Evolutionary conservation across 768 basidiomycete species (phyloP), one percentile per base, ranked within the genome.

Genomic region (Tylopilus rubrobrunneus): DNA sequence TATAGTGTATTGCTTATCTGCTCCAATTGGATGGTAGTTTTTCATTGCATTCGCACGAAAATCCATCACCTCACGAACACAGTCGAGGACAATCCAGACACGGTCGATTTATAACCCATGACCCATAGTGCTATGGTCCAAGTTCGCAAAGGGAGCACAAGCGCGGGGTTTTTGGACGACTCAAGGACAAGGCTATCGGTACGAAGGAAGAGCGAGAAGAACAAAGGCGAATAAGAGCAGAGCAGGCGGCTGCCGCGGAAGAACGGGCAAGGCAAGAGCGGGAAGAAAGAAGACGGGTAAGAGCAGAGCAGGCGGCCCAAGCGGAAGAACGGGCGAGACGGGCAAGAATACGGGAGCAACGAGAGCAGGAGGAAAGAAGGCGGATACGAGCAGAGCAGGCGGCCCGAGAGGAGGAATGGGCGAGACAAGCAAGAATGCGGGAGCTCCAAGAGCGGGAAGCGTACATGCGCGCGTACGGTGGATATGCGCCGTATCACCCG

Each of bases 1-100:
- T 46, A 84, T 95, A 56, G 80, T 96, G 27, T 93, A 88, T 64
- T 86, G 87, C 65, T 78, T 98, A 17, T 93, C 93, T 3, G 86
- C 89, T 1, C 87, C 14, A 95, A 96, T 67, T 97, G 93, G 92
- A 67, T 71, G 48, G 80, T 89, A 8, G 86, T 96, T 15, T 83
- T 88, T 61, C 69, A 77, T 19, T 78, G 90, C 31, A 78, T 95
- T 50, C 80, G 84, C 43, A 70, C 73, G 42, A 87, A 86, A 70
- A 86, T 94, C 31, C 80, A 83, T 42, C 73, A 75, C 53, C 77
- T 94, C 25, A 78, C 41, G 74, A 74, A 19, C 19, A 19, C 19
- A 19, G 19, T 19, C 19, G 19, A 19, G 19, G 19, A 19, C 19
- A 19, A 19, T 31, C 78, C 82, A 0, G 92, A 96, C 64, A 76